Evolutionary conservation across 345 rosid species (phyloP).

Genomic region (Ailanthus altissimus): DNA sequence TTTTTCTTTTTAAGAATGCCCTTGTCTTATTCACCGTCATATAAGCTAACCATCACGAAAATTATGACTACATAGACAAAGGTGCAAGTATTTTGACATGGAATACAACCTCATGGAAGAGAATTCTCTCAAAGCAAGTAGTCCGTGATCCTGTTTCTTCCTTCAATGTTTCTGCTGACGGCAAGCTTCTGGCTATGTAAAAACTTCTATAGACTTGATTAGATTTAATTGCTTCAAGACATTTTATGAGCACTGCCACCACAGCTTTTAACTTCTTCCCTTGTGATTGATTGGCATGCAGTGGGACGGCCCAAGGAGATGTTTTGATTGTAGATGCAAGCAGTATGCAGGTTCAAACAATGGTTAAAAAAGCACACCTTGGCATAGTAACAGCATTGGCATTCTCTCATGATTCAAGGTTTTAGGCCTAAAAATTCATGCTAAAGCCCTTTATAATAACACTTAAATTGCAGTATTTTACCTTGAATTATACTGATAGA

Average conservation of each 20-base stretch:
- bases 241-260: conserved; percentile 3
- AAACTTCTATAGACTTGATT: conserved; percentile 6
- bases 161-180: conserved; percentile 79
- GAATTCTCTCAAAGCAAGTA: conserved; percentile 54
- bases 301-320: conserved; percentile 78
- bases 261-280: background rate
- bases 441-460: background rate
- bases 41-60: conserved; percentile 4
- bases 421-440: background rate
- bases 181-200: conserved; percentile 80
- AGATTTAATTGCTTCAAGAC: conserved; percentile 11
- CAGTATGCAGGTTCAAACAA: conserved; percentile 43
- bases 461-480: background rate
- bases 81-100: conserved; percentile 74
- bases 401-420: conserved; percentile 95
- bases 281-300: conserved; percentile 38
- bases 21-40: background rate
- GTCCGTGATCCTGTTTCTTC: conserved; percentile 57
- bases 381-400: conserved; percentile 79
- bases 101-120: conserved; percentile 69
- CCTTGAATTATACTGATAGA: conserved; percentile 1
- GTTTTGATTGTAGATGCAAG: conserved; percentile 54
- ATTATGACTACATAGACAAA: conserved; percentile 40
- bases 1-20: background rate
- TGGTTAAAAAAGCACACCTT: conserved; percentile 73